Evolutionary conservation across 176 grass and related monocot species (phyloP).

Genomic region (Coix lacrymajobi): DNA sequence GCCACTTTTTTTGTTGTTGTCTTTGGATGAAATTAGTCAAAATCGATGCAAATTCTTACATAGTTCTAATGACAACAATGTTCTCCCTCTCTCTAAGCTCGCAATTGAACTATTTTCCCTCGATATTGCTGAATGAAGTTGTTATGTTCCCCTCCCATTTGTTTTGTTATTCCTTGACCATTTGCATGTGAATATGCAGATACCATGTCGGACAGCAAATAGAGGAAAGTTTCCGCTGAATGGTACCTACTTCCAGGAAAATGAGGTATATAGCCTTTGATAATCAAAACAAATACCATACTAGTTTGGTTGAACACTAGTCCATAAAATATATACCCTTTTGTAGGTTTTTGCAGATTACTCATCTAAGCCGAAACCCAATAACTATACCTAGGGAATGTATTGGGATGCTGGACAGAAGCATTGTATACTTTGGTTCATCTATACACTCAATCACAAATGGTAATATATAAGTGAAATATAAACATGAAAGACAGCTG

Average conservation of each 20-base stretch:
- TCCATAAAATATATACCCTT: conserved; percentile 8
- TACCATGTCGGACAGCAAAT: conserved; percentile 86
- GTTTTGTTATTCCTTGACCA: background rate
- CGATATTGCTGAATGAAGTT: background rate
- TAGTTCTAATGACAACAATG: background rate
- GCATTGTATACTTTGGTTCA: conserved; percentile 63
- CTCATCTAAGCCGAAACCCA: conserved; percentile 43
- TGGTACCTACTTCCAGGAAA: conserved; percentile 90
- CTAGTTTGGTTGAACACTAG: conserved; percentile 7
- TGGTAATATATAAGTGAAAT: conserved; percentile 43
- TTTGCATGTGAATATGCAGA: conserved; percentile 39
- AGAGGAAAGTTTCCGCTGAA: conserved; percentile 88
- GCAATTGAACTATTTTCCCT: background rate
- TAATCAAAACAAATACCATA: background rate
- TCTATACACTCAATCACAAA: conserved; percentile 67
- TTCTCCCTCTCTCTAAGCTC: background rate
- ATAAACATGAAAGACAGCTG: background rate
- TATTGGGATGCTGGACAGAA: conserved; percentile 41
- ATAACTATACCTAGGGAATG: conserved; percentile 46
- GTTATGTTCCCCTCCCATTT: background rate
- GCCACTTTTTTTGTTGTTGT: background rate
- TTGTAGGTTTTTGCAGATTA: conserved; percentile 92
- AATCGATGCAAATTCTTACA: conserved; percentile 1
- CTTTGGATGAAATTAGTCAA: conserved; percentile 2
- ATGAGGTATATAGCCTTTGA: conserved; percentile 53